Evolutionary conservation across 352 stramenopile genomes (phyloP), one percentile per base, ranked within the genome.

Genomic region (Globisporangium barbulae): DNA sequence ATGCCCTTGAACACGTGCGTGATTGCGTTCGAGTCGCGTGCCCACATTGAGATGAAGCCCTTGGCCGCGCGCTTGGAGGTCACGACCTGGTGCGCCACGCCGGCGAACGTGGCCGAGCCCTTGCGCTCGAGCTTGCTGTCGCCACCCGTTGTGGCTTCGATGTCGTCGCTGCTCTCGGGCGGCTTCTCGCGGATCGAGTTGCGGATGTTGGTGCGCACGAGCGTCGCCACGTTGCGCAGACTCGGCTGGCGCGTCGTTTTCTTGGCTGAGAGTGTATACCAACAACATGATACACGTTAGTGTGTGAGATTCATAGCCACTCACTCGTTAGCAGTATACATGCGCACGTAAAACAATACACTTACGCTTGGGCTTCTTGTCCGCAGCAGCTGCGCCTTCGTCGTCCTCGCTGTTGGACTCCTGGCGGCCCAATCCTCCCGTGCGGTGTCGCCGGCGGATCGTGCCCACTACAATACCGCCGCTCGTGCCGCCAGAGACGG

Each of bases 1-100:
- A 96, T 89, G 8, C 87, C 87, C 33, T 88, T 83, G 78, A 91
- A 90, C 39, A 93, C 72, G 63, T 89, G 75, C 61, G 75, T 71
- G 7, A 74, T 69, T 17, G 72, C 70, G 2, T 59, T 72, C 9
- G 69, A 76, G 56, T 78, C 74, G 48, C 76, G 82, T 37, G 72
- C 72, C 85, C 85, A 94, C 85, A 94, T 93, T 39, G 74, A 78
- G 35, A 92, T 48, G 47, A 95, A 92, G 1, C 83, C 83, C 35
- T 71, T 79, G 0, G 83, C 84, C 4, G 85, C 87, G 17, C 87
- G 85, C 70, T 83, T 74, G 2, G 85, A 76, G 28, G 78, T 81
- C 63, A 95, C 84, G 17, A 95, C 71, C 53, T 92, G 80, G 12
- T 90, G 78, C 50, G 87, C 87, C 0, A 95, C 76, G 13, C 79